A percentile compares a stretch with the other conserved stretches of the same genome.
Conservation (phyloP, 345 rosid genomes). For the Diplotaxis tenuifolia region DNA sequence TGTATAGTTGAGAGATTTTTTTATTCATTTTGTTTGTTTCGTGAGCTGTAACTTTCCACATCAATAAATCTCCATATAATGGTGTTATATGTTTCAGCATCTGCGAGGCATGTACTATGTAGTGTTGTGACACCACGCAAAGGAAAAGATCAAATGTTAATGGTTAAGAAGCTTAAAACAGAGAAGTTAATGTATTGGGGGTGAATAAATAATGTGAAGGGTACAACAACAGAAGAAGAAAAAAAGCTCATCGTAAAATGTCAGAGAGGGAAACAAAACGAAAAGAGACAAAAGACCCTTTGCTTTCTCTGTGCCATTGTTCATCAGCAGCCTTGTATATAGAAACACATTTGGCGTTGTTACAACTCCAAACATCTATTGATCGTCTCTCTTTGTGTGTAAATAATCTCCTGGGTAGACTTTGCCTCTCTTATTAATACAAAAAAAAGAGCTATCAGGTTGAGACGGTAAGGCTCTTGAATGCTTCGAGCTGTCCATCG, state of each 20-base stretch:
- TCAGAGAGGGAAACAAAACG: neutral
- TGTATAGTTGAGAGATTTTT: slow-evolving; percentile 25
- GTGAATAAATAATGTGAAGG: slow-evolving; percentile 16
- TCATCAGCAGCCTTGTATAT: slow-evolving; percentile 30
- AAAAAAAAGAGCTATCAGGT: slow-evolving; percentile 14
- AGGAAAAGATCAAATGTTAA: too few relatives aligned
- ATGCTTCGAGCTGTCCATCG: slow-evolving; percentile 76
- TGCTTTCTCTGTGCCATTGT: slow-evolving; percentile 19
- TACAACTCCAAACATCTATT: slow-evolving; percentile 30
- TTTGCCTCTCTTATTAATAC: slow-evolving; percentile 24
- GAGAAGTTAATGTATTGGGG: neutral
- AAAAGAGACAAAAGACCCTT: neutral
- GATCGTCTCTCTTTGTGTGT: slow-evolving; percentile 17
- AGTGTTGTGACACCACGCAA: too few relatives aligned
- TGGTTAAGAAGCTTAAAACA: slow-evolving; percentile 1
- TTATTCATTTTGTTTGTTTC: slow-evolving; percentile 28
- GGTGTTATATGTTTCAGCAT: neutral
- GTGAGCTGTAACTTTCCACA: neutral
- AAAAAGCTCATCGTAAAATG: slow-evolving; percentile 8
- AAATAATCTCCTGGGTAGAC: slow-evolving; percentile 5
- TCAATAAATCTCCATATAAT: neutral
- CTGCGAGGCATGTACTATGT: too few relatives aligned
- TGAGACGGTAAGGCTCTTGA: slow-evolving; percentile 53
- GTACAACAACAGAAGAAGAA: slow-evolving; percentile 17
- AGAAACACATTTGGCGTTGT: slow-evolving; percentile 38